Percentiles rank a stretch among this genome's conserved stretches.
Evolutionary conservation across 345 rosid genomes (phyloP).

Genomic region (Cardiospermum halicacabum): DNA sequence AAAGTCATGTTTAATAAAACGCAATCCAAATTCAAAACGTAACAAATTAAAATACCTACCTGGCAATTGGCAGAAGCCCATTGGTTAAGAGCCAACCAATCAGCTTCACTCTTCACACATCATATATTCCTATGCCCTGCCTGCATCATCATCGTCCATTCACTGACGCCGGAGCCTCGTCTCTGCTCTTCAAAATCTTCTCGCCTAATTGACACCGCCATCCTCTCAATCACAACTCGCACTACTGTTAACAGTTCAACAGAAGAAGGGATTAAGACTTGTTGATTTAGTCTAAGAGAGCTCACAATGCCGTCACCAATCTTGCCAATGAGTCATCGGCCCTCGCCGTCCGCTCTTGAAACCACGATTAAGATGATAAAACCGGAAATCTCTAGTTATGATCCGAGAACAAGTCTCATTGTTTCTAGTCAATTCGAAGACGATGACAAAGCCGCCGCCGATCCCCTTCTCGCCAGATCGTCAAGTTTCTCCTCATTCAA

Average conservation of each 20-base stretch:
- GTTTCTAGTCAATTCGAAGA: constrained; percentile 47
- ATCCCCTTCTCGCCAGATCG: constrained; percentile 54
- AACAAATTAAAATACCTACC: not conserved
- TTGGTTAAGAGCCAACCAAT: not conserved
- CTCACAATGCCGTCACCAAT: constrained; percentile 40
- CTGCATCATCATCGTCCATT: not conserved
- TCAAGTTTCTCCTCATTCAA: constrained; percentile 33
- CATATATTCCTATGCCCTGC: not conserved
- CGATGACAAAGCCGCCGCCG: constrained; percentile 28
- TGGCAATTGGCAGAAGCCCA: not conserved
- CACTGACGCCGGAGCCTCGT: too few species aligned
- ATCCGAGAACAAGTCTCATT: constrained; percentile 41
- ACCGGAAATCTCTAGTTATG: constrained; percentile 29
- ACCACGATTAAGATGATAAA: constrained; percentile 32
- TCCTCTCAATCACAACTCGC: not conserved
- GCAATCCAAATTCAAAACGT: too few species aligned
- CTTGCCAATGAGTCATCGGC: constrained; percentile 31
- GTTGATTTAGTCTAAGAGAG: not conserved
- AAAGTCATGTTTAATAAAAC: too few species aligned
- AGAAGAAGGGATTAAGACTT: not conserved
- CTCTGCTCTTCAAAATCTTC: too few species aligned
- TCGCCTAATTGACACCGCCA: not conserved
- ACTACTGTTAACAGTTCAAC: too few species aligned
- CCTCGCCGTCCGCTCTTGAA: constrained; percentile 11
- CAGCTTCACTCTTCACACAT: not conserved